A percentile compares a stretch with the other conserved stretches of the same genome.
Conservation (phyloP, 2,329 filamentous ascomycete genomes). For the Bisporella sp. region DNA sequence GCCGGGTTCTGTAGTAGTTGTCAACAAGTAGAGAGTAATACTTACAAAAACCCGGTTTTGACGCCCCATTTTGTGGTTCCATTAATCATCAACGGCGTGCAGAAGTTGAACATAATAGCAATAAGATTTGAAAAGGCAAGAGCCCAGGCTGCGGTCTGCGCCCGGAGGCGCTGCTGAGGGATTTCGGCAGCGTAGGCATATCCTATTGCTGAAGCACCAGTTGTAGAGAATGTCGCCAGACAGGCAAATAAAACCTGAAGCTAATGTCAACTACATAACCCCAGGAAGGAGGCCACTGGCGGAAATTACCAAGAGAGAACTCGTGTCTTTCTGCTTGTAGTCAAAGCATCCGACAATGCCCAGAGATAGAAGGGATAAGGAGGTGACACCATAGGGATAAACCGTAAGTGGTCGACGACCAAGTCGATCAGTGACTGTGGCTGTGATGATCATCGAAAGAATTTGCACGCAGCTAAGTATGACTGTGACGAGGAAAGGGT, state of each 20-base stretch:
- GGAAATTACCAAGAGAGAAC: conserved; percentile 29
- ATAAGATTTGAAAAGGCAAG: conserved; percentile 34
- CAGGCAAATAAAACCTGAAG: conserved; percentile 35
- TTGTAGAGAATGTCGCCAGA: conserved; percentile 34
- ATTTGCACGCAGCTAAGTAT: conserved; percentile 36
- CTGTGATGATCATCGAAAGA: conserved; percentile 33
- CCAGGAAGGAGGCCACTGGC: too few species aligned
- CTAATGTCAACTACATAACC: too few species aligned
- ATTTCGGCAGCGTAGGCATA: conserved; percentile 37
- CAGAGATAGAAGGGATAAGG: conserved; percentile 29
- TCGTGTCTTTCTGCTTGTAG: conserved; percentile 26
- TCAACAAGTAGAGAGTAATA: background rate
- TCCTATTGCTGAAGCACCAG: conserved; percentile 35
- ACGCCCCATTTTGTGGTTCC: conserved; percentile 33
- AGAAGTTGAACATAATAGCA: conserved; percentile 38
- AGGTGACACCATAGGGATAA: conserved; percentile 32
- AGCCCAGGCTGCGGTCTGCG: conserved; percentile 32
- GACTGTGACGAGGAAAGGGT: conserved; percentile 35
- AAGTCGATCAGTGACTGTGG: conserved; percentile 29
- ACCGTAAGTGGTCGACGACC: conserved; percentile 33
- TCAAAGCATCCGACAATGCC: conserved; percentile 35
- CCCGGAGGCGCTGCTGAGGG: conserved; percentile 34
- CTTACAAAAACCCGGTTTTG: conserved; percentile 38
- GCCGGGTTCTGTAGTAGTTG: too few species aligned
- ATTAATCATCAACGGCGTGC: conserved; percentile 38